Percentiles rank a stretch among this genome's conserved stretches.
These are phyloP conservation scores for Trifolium repens DNA, from an alignment of 306 rosid genomes.

Conservation along the genomic window DNA sequence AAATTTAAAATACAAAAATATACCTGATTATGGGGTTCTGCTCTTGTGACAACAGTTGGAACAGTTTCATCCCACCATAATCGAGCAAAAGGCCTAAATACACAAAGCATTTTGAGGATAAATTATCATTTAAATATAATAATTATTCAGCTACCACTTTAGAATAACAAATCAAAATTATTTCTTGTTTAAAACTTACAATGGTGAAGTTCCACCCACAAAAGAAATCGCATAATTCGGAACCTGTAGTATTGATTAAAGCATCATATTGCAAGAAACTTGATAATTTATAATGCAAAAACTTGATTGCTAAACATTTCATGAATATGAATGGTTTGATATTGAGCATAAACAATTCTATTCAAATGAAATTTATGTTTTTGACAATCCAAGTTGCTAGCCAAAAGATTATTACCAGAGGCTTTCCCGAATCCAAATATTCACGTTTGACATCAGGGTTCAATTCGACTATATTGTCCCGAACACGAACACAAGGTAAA, in stretches of 20 bases:
- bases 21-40: conserved; percentile 79
- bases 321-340: neutral
- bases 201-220: conserved; percentile 67
- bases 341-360: neutral
- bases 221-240: conserved; percentile 82
- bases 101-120: neutral
- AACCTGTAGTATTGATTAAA: conserved; percentile 46
- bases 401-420: conserved; percentile 57
- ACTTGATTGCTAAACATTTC: neutral
- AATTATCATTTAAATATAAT: neutral
- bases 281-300: neutral
- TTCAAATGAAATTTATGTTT: neutral
- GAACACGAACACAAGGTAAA: conserved; percentile 76
- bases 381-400: neutral
- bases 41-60: conserved; percentile 79
- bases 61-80: conserved; percentile 98
- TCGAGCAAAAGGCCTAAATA: conserved; percentile 77
- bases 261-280: neutral
- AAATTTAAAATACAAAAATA: no score
- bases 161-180: conserved; percentile 2
- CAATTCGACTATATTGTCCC: conserved; percentile 69
- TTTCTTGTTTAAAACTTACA: conserved; percentile 51
- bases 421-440: conserved; percentile 73
- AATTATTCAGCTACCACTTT: neutral
- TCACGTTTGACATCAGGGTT: conserved; percentile 64